Evolutionary conservation across 78 protist species (phyloP), one percentile per base, ranked within the genome.

Genomic region (Protostelium mycophagum): DNA sequence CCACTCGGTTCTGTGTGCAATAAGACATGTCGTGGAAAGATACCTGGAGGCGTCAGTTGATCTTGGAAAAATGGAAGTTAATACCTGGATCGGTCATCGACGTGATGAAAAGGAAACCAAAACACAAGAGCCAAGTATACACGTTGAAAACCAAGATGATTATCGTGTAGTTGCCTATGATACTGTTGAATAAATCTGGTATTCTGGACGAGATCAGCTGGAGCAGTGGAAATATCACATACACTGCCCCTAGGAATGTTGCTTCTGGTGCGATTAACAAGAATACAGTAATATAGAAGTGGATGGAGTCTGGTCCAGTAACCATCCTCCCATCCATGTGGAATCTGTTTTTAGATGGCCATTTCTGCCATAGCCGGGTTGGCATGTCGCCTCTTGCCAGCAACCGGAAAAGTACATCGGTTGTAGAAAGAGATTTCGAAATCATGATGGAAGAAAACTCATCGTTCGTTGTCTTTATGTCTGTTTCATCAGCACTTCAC

Each of bases 41-140:
- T 84, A 92, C 89, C 87, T 84, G 83, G 85, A 89, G 16, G 16
- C 16, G 37, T 5, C 34, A 28, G 1, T 35, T 5, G 34, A 29
- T 34, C n/a, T 35, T 87, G 1, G 36, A 87, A 87, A 1, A 87
- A 28, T 31, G 63, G 35, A 35, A 23, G 51, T 37, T 85, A 25
- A 85, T 31, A 63, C 94, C 94, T 85, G 94, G 94, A 84, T 92
- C 94, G 1, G 94, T 87, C 38, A 51, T 88, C 83, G 94, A 85
- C 86, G 94, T 92, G 28, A 38, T 39, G 38, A 87, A 36, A 36
- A 92, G 83, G 35, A 85, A 92, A 36, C 36, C 34, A 63, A 85
- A 92, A 25, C 84, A 1, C 16, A 85, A n/a, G 35, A 88, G 25
- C 94, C 94, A 92, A 84, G 89, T 39, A 85, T 85, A 85, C n/a